Evolutionary conservation across 2,329 filamentous ascomycete species (phyloP), one percentile per base, ranked within the genome.

Genomic region (Colletotrichum musae): DNA sequence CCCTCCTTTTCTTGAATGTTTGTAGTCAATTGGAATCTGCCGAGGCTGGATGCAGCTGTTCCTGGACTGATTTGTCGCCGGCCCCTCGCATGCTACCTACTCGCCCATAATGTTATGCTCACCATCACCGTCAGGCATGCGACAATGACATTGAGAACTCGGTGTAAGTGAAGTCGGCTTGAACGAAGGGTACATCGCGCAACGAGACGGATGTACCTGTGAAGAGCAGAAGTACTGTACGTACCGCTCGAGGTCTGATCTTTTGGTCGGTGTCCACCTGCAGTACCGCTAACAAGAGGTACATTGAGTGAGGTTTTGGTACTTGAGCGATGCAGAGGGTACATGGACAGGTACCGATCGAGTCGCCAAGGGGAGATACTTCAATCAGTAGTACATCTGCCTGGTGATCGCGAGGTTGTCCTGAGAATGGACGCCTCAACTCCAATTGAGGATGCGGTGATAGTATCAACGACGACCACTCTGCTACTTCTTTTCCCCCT

Each of bases 261-360:
- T 65, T 65, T 32, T 66, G 50, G 56, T 47, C 15, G 50, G 66
- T 69, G 66, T 66, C 66, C 66, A 66, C 66, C 66, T 21, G 56
- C 54, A 16, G 61, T 69, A 60, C 54, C 66, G 43, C 66, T 69
- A 66, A 66, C 66, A 66, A 3, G 13, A 59, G 66, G 66, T 69
- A 69, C 66, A 66, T 51, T 28, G 32, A 32, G 66, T 39, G 56
- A 65, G 56, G 41, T 43, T 69, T 45, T 18, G 51, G 66, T 69
- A 69, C 66, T 56, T 69, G 32, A 21, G 43, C 48, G 41, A 45
- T 59, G 50, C 61, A 56, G 66, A 24, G 13, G 24, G 61, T 69
- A 69, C 66, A 60, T 65, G 50, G 50, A 28, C 65, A 39, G 16
- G 26, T 41, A n/a, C 41, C 18, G 47, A 24, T 58, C 45, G 32